Evolutionary conservation across 257 asterid species (phyloP).

Genomic region (Ophiorrhiza pumila): DNA sequence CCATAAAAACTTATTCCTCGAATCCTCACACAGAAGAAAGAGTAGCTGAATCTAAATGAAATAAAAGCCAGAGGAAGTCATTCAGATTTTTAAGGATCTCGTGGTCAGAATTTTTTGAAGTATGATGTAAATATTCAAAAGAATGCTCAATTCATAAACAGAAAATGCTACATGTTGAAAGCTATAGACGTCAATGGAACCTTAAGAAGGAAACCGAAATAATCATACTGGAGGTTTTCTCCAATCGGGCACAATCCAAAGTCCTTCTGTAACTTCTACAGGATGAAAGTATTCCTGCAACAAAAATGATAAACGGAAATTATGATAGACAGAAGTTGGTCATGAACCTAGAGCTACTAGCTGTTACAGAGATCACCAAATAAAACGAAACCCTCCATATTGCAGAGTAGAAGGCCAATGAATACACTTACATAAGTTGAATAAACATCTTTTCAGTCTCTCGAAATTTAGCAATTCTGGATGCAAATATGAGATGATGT

Average conservation of each 20-base stretch:
- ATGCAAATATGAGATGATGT: neutral
- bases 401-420: neutral
- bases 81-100: too few species aligned
- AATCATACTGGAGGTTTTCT: conserved; percentile 69
- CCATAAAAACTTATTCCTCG: neutral
- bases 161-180: conserved; percentile 1
- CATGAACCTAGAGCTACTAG: neutral
- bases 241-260: conserved; percentile 98
- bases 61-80: neutral
- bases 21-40: neutral
- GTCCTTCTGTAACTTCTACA: conserved; percentile 64
- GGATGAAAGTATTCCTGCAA: conserved; percentile 84
- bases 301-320: neutral
- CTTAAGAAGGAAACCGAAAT: conserved; percentile 16
- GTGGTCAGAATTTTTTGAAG: neutral
- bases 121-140: neutral
- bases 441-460: neutral
- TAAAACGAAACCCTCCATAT: neutral
- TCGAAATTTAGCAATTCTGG: neutral
- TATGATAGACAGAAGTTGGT: neutral
- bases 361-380: neutral
- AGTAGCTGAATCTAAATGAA: neutral
- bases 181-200: neutral
- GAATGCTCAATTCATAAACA: neutral
- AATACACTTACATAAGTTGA: neutral